Base-by-base conservation (phyloP, 306 rosid species). In the Pyrus betulifolia region DNA sequence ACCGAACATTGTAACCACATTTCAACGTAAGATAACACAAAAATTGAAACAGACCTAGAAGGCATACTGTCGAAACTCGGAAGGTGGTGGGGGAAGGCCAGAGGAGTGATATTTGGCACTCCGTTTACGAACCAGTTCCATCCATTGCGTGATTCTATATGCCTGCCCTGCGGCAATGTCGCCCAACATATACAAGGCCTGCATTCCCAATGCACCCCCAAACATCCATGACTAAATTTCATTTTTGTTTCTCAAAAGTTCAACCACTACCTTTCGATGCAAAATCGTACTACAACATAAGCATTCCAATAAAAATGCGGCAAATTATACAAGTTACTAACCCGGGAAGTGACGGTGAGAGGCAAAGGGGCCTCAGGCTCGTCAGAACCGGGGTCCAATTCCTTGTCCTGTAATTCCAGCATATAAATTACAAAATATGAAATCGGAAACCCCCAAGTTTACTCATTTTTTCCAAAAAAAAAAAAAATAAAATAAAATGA, bases 101-200 rank as follows among this genome's bases (percentile, higher is more conserved):
- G 98, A 93, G 65, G 87, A 67, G 71, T 90, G 89, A 76, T 82
- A 58, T 64, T 75, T 78, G 75, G 85, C 78, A 42, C 89, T 88
- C 81, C 99, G 96, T 71, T 84, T 87, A 81, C 99, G 99, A 63
- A 95, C 93, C 90, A 89, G 82, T 69, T 90, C 92, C 80, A 95
- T 89, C 97, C 99, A 95, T 89, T 90, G 91, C 63, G 92, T 85
- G 89, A 95, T 86, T 74, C 83, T 87, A 82, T 84, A 86, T 74
- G 96, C 93, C 38, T 93, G 92, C 80, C 94, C 98, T 19, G 97
- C 67, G 55, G 97, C 54, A 44, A 92, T 84, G 82, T 92, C 99
- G 67, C 92, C 97, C 93, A 92, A 87, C 97, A 92, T 88, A 80
- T 88, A 91, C 87, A 90, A 84, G 28, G 70, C 91, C 98, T 95